Evolutionary conservation across 2,329 filamentous ascomycete genomes (phyloP).

Genomic region (Tolypocladium ovalisporum): DNA sequence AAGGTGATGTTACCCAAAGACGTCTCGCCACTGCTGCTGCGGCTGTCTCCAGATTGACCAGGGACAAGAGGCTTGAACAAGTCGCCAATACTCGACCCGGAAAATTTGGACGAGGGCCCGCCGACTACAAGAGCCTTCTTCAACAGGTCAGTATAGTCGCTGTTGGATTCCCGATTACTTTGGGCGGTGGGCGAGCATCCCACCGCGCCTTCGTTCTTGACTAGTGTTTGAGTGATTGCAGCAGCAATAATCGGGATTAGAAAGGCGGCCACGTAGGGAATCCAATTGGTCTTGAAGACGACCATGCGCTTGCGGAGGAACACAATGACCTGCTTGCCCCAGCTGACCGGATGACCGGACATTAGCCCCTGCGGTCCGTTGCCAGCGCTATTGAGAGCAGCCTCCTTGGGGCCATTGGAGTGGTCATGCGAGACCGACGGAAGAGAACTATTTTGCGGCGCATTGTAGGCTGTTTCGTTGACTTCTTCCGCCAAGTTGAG

Average conservation of each 20-base stretch:
- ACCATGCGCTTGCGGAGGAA: conserved; percentile 69
- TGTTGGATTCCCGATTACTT: conserved; percentile 23
- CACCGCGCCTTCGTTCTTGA: conserved; percentile 42
- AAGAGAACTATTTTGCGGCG: conserved; percentile 7
- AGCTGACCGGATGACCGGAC: conserved; percentile 35
- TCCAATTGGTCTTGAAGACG: conserved; percentile 66
- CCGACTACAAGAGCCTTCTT: conserved; percentile 8
- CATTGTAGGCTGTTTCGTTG: conserved; percentile 15
- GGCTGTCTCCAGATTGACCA: conserved; percentile 8
- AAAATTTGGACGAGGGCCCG: conserved; percentile 26
- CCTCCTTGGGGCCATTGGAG: not conserved
- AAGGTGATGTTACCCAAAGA: conserved; percentile 9
- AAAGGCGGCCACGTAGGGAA: conserved; percentile 65
- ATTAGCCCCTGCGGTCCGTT: not conserved
- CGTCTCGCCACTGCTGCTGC: not conserved
- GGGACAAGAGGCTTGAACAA: conserved; percentile 32
- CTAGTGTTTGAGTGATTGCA: conserved; percentile 66
- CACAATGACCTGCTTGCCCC: conserved; percentile 59
- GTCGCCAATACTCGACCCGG: conserved; percentile 12
- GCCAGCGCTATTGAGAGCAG: not conserved
- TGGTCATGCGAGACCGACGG: not conserved
- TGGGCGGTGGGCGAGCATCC: conserved; percentile 41
- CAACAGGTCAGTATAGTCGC: conserved; percentile 10
- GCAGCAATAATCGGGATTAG: conserved; percentile 71
- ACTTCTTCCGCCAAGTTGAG: conserved; percentile 76